Evolutionary conservation across 495 filamentous ascomycete species (phyloP).

Genomic region (Opeltia flavorubescens): DNA sequence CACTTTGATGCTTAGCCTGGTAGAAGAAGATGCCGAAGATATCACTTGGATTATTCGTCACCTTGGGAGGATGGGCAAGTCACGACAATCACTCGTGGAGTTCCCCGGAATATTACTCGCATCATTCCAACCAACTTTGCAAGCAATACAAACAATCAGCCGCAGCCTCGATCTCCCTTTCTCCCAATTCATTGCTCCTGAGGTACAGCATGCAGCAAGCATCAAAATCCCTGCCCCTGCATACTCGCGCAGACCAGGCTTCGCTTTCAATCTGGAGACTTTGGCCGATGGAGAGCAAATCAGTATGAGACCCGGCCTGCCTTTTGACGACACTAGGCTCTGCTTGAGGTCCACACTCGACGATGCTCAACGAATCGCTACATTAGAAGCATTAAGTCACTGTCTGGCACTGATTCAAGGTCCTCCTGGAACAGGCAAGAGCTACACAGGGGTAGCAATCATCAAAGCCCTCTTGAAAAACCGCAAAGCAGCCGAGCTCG

Average conservation of each 20-base stretch:
- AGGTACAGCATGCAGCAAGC: slow-evolving; percentile 1
- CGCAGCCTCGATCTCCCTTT: slow-evolving; percentile 41
- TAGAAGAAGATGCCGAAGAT: slow-evolving; percentile 17
- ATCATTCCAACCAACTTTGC: slow-evolving; percentile 52
- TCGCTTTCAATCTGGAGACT: slow-evolving; percentile 38
- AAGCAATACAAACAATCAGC: slow-evolving; percentile 48
- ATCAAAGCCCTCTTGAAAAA: slow-evolving; percentile 51
- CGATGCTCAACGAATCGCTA: slow-evolving; percentile 38
- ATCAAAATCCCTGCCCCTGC: slow-evolving; percentile 31
- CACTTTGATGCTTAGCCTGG: slow-evolving; percentile 14
- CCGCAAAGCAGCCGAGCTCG: slow-evolving; percentile 30
- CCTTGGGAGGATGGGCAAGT: slow-evolving; percentile 10
- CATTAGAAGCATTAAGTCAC: slow-evolving; percentile 40
- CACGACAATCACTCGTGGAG: slow-evolving; percentile 39
- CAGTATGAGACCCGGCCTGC: slow-evolving; percentile 21
- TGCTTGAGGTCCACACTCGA: slow-evolving; percentile 38
- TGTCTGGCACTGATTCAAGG: slow-evolving; percentile 59
- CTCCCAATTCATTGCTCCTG: slow-evolving; percentile 39
- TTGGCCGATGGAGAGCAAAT: slow-evolving; percentile 27
- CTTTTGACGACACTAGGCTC: slow-evolving; percentile 28
- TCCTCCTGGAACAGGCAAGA: slow-evolving; percentile 72
- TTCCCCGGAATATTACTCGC: slow-evolving; percentile 56
- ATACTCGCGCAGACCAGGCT: slow-evolving; percentile 36
- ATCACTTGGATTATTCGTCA: slow-evolving; percentile 16
- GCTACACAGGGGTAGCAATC: slow-evolving; percentile 42